Base-by-base conservation (phyloP, 192 early-diverging fungal species). In the Hyaloraphidium curvatum region DNA sequence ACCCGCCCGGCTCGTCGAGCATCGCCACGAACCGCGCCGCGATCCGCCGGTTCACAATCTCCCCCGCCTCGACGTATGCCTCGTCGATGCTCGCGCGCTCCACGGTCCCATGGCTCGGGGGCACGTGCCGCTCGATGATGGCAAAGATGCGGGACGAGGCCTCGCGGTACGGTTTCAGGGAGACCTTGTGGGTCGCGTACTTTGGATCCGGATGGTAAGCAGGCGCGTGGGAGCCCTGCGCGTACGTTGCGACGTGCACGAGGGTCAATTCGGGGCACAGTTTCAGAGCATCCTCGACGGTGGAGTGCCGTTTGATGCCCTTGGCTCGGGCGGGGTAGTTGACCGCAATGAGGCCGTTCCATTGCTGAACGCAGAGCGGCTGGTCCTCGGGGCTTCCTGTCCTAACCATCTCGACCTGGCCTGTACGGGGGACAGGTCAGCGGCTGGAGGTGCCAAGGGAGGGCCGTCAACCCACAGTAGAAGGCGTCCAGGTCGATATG, bases 291-390 rank as follows among this genome's bases (percentile, higher is more conserved):
- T 83, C 75, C 21, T 64, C 66, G 0, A 70, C 53, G 21, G 62
- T 62, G 50, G 56, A 52, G 28, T 79, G 71, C 63, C 85, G 70
- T 31, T 77, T 78, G 51, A 97, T 78, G 2, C 93, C 90, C 21
- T 57, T 59, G 28, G 72, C 75, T 14, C 84, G 71, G 1, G 93
- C 93, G 7, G 87, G 65, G 62, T 97, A 97, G 65, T 86, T 88
- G 39, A 88, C 81, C 59, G 52, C 21, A 11, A 48, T 31, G 17
- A 48, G 29, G 56, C 28, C 39, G 30, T 81, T 67, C 93, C 93
- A 97, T 65, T 97, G 93, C 62, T 87, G 88, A 11, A 91, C 87
- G 13, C 76, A 80, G 7, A 89, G 52, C n/a, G 90, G 89, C 7
- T 67, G 43, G 30, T 77, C 74, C 0, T 71, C 40, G 35, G 79